Percentiles rank a stretch among this genome's conserved stretches.
Conservation (phyloP, 202 grass and related monocot species). For the Musa balbisiana region DNA sequence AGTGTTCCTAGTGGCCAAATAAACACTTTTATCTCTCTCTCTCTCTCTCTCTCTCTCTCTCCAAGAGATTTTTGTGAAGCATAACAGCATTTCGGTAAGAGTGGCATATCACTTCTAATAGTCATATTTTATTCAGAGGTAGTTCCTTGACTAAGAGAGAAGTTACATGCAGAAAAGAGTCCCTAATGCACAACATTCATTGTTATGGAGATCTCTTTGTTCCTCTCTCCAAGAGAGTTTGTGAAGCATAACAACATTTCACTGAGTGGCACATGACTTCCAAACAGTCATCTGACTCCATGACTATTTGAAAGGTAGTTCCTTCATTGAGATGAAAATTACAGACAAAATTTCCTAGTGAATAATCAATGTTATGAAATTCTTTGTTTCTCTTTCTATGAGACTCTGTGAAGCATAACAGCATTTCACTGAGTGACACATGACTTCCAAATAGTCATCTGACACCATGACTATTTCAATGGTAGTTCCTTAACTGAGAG, state of each 20-base stretch:
- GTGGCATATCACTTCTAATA: too few relatives aligned
- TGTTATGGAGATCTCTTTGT: neutral
- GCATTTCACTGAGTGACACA: too few relatives aligned
- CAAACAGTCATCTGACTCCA: too few relatives aligned
- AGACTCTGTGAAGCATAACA: too few relatives aligned
- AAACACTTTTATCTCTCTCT: neutral
- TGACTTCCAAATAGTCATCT: too few relatives aligned
- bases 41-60: neutral
- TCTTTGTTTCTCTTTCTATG: neutral
- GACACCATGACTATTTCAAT: too few relatives aligned
- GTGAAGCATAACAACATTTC: too few relatives aligned
- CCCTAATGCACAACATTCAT: neutral
- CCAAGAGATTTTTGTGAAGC: neutral
- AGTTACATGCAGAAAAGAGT: neutral
- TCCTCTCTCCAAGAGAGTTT: neutral
- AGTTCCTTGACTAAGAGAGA: slow-evolving; percentile 4
- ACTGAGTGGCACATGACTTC: too few relatives aligned
- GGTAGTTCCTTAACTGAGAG: neutral
- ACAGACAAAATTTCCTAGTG: neutral
- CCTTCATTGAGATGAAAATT: neutral
- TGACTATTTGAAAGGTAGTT: too few relatives aligned
- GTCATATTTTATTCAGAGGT: neutral
- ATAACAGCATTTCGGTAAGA: too few relatives aligned
- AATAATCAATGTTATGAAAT: neutral
- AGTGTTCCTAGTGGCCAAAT: neutral